Conservation (phyloP, 2,329 filamentous ascomycete species). For the Blastomyces emzantsi region DNA sequence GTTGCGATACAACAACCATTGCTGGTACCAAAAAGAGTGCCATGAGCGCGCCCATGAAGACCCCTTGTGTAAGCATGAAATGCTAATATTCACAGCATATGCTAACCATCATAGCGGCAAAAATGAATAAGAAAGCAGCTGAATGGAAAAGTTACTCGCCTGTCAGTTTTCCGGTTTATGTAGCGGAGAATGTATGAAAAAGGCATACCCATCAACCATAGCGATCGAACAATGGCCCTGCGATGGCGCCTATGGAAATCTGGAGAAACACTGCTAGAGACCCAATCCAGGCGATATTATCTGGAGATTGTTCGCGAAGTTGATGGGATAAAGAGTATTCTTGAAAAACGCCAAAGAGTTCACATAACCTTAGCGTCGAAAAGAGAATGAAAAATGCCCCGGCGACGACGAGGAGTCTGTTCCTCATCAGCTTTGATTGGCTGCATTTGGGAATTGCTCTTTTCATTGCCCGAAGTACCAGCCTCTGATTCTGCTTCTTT, state of each 20-base stretch:
- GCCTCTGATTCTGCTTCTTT: not conserved
- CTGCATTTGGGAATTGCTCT: not conserved
- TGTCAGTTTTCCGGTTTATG: not conserved
- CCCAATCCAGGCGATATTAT: constrained; percentile 39
- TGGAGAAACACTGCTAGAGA: constrained; percentile 31
- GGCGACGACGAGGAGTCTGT: constrained; percentile 15
- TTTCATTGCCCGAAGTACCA: not conserved
- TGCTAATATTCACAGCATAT: constrained; percentile 44
- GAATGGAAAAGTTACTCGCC: constrained; percentile 11
- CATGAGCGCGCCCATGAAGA: constrained; percentile 31
- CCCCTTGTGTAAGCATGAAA: constrained; percentile 39
- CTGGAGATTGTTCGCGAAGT: constrained; percentile 24
- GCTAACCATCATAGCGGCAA: constrained; percentile 32
- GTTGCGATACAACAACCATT: constrained; percentile 39
- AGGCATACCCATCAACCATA: constrained; percentile 32
- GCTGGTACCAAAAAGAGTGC: constrained; percentile 40
- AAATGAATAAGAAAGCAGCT: constrained; percentile 11
- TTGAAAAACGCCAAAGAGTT: constrained; percentile 42
- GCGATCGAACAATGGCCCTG: constrained; percentile 37
- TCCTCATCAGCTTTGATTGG: not conserved
- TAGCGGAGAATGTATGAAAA: not conserved
- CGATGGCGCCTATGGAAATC: constrained; percentile 29
- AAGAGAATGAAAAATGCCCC: constrained; percentile 28
- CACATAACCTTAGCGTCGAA: constrained; percentile 32
- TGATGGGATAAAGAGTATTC: constrained; percentile 37